Evolutionary conservation across 2,329 filamentous ascomycete species (phyloP).

Genomic region (Esteya vermicola): DNA sequence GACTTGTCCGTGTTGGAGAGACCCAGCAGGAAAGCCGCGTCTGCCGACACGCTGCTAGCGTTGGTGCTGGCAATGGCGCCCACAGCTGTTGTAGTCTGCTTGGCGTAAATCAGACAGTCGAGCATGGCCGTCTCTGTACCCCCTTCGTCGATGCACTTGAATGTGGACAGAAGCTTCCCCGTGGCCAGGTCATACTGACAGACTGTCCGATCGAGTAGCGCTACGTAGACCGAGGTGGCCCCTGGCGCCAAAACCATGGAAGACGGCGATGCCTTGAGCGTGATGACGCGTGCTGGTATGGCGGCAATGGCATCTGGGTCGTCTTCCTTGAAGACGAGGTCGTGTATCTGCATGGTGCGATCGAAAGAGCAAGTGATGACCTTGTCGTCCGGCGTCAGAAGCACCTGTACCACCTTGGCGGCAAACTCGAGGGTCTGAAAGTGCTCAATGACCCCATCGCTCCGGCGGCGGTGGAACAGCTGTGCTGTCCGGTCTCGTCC

Average conservation of each 20-base stretch:
- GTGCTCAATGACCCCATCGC: slow-evolving; percentile 50
- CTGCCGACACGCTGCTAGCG: slow-evolving; percentile 13
- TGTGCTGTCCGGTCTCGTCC: slow-evolving; percentile 87
- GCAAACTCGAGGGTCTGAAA: slow-evolving; percentile 91
- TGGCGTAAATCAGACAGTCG: slow-evolving; percentile 57
- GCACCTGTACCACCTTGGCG: slow-evolving; percentile 60
- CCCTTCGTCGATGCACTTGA: slow-evolving; percentile 72
- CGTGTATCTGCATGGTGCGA: slow-evolving; percentile 70
- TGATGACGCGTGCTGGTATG: slow-evolving; percentile 61
- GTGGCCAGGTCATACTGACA: slow-evolving; percentile 49
- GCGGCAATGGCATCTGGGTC: slow-evolving; percentile 58
- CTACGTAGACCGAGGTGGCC: slow-evolving; percentile 42
- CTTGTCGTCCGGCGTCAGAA: slow-evolving; percentile 61
- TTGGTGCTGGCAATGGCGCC: background rate
- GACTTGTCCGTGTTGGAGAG: slow-evolving; percentile 94
- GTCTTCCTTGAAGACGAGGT: slow-evolving; percentile 56
- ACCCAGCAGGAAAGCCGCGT: slow-evolving; percentile 58
- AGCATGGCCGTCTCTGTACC: slow-evolving; percentile 71
- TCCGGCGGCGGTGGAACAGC: slow-evolving; percentile 56
- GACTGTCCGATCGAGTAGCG: slow-evolving; percentile 44
- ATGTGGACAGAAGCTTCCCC: slow-evolving; percentile 56
- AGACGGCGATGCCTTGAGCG: slow-evolving; percentile 72
- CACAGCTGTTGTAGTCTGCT: slow-evolving; percentile 20
- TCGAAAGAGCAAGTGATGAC: slow-evolving; percentile 82
- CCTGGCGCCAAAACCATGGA: slow-evolving; percentile 64